Percentiles rank a stretch among this genome's conserved stretches.
Evolutionary conservation across 1,284 basidiomycete species (phyloP).

Genomic region (Thecaphora thlaspeos): DNA sequence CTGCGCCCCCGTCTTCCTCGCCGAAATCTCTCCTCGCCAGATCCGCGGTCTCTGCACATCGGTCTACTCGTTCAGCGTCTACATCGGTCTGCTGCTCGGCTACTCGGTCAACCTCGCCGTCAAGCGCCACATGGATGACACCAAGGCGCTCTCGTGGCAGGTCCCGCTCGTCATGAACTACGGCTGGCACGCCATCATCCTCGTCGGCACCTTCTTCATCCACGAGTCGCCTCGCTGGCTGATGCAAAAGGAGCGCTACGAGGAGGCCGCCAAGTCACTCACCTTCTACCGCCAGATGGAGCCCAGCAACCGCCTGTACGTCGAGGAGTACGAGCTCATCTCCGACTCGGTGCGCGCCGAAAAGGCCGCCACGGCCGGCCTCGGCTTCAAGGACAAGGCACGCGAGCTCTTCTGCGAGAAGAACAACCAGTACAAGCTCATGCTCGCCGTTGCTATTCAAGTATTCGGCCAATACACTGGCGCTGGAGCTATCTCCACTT

Average conservation of each 20-base stretch:
- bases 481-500: constrained; percentile 32
- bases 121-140: constrained; percentile 14
- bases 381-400: constrained; percentile 18
- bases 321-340: constrained; percentile 30
- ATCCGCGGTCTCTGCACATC: constrained; percentile 40
- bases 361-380: constrained; percentile 22
- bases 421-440: constrained; percentile 39
- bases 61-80: constrained; percentile 27
- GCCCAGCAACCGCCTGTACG: constrained; percentile 18
- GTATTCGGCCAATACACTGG: constrained; percentile 33
- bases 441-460: constrained; percentile 24
- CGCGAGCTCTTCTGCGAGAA: constrained; percentile 19
- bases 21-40: constrained; percentile 23
- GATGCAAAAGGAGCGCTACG: constrained; percentile 69
- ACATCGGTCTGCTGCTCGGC: constrained; percentile 16
- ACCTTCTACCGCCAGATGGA: constrained; percentile 29
- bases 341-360: constrained; percentile 24
- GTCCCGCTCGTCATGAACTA: constrained; percentile 28
- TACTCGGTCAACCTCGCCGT: constrained; percentile 24
- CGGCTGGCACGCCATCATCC: constrained; percentile 50
- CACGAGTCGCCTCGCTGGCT: constrained; percentile 79
- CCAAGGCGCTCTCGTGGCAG: constrained; percentile 18
- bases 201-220: constrained; percentile 61
- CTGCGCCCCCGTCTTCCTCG: constrained; percentile 29
- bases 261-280: constrained; percentile 66